Evolutionary conservation across 306 rosid genomes (phyloP), one percentile per base, ranked within the genome.

Genomic region (Castanea crenata): DNA sequence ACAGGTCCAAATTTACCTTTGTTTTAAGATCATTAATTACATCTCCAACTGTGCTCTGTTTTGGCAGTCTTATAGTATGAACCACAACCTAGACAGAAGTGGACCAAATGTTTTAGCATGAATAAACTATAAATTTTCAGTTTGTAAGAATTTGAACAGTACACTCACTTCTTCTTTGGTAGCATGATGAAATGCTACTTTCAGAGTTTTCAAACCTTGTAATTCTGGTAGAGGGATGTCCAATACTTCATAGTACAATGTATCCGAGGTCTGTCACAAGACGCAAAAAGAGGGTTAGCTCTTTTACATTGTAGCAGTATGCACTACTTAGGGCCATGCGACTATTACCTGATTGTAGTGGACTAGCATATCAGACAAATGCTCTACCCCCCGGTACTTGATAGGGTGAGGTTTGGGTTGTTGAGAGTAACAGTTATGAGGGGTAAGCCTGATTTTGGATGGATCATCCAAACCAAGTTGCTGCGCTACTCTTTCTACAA

Each of bases 211-310:
- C 84, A 93, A 78, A 65, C 94, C 97, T 92, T 93, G 97, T 72
- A 93, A 87, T 85, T 91, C 97, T 78, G 98, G 97, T 81, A 93
- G 89, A 72, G 98, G 98, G 78, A 93, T 93, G 89, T 93, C 98
- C 75, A 93, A 90, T 55, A 93, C 91, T 83, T 93, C 98, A 46
- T 89, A 93, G 86, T 93, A 93, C 63, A 93, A 79, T 79, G 88
- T 92, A 79, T 93, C 98, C 4, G 98, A 90, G 72, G 90, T 91
- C 98, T 93, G 92, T 69, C 82, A 87, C 14, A 74, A 23, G 78
- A 57, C 11, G 7, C 34, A 76, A 73, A 49, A 73, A 65, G 35
- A 80, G 35, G 31, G 72, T 69, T 32, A 80, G 81, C 59, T 46
- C 16, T 68, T 73, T 61, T 16, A 41, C 35, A 19, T 71, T 27